Conservation (phyloP, 2,329 filamentous ascomycete species). For the Diaporthe helianthi region DNA sequence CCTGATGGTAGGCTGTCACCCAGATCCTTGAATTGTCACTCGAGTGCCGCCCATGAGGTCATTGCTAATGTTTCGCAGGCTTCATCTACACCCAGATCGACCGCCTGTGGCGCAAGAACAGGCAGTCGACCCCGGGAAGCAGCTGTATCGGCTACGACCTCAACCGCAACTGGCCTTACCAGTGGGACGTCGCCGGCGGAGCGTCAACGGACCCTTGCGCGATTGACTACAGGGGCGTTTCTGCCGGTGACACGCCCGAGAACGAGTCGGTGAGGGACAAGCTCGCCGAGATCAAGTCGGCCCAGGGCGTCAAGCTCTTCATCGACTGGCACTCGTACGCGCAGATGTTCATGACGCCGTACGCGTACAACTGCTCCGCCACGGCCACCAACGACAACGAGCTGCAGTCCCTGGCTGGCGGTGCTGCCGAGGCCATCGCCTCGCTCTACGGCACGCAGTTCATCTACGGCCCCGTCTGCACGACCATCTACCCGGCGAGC, state of each 20-base stretch:
- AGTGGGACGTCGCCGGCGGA: constrained; percentile 58
- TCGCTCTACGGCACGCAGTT: constrained; percentile 49
- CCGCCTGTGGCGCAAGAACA: constrained; percentile 69
- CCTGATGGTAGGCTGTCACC: constrained; percentile 57
- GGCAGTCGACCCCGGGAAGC: constrained; percentile 48
- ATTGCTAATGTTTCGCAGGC: constrained; percentile 44
- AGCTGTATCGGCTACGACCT: constrained; percentile 58
- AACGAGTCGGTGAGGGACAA: constrained; percentile 51
- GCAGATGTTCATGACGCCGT: constrained; percentile 60
- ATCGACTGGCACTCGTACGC: constrained; percentile 53
- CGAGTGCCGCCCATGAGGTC: background rate
- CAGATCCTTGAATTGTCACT: background rate
- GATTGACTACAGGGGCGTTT: constrained; percentile 55
- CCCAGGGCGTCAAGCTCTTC: constrained; percentile 47
- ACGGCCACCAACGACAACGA: constrained; percentile 54
- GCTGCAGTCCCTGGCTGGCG: constrained; percentile 56
- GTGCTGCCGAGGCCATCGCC: constrained; percentile 58
- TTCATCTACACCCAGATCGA: constrained; percentile 66
- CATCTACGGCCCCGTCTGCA: constrained; percentile 61
- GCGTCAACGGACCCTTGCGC: constrained; percentile 59
- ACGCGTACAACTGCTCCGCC: constrained; percentile 64
- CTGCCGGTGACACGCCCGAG: constrained; percentile 53
- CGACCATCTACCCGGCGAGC: constrained; percentile 62
- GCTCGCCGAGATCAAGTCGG: constrained; percentile 43
- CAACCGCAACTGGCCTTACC: constrained; percentile 64